Percentiles rank a stretch among this genome's conserved stretches.
These are phyloP conservation scores for Cercospora canescens DNA, from an alignment of 2,329 filamentous ascomycete genomes.

Conservation along the genomic window DNA sequence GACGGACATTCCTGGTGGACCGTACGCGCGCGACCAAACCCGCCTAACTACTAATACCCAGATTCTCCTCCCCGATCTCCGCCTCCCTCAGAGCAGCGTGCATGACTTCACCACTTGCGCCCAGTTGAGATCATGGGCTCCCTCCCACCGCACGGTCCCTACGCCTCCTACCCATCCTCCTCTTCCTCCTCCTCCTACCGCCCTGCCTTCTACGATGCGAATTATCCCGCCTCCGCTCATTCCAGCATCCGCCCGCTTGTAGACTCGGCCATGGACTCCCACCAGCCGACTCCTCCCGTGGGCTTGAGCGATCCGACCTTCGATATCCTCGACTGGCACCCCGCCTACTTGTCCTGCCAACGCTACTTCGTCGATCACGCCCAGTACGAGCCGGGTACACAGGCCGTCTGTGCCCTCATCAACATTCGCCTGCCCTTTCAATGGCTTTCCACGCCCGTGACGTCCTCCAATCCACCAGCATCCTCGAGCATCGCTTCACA, in stretches of 20 bases:
- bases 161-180: background rate
- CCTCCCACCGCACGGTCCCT: background rate
- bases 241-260: slow-evolving; percentile 3
- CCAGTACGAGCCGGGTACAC: slow-evolving; percentile 78
- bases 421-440: slow-evolving; percentile 93
- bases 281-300: slow-evolving; percentile 9
- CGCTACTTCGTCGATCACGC: slow-evolving; percentile 90
- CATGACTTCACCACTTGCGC: slow-evolving; percentile 6
- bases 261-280: slow-evolving; percentile 21
- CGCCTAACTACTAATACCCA: background rate
- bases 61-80: background rate
- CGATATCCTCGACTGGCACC: slow-evolving; percentile 91
- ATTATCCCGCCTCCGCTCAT: background rate
- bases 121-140: background rate
- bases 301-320: slow-evolving; percentile 52
- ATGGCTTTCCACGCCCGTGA: slow-evolving; percentile 55
- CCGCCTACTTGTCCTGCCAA: slow-evolving; percentile 85
- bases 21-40: background rate
- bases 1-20: background rate
- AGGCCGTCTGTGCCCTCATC: slow-evolving; percentile 84
- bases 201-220: background rate
- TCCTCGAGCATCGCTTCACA: background rate
- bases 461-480: slow-evolving; percentile 34
- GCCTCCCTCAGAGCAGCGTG: background rate
- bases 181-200: background rate